Conservation (phyloP, 345 rosid species). For the Syzygium grande region DNA sequence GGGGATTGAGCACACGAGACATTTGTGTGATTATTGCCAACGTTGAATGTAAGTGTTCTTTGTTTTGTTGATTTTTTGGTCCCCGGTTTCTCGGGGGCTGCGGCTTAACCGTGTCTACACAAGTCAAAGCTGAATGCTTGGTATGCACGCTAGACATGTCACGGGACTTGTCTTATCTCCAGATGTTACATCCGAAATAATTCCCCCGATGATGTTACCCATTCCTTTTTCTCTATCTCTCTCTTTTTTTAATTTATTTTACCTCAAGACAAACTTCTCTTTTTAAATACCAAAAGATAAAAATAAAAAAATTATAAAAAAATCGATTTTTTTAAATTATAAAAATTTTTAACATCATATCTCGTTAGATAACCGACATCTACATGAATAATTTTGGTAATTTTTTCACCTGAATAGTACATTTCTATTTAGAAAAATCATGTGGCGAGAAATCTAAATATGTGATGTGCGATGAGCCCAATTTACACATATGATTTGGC, state of each 20-base stretch:
- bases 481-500: not conserved
- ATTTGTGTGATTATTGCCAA: not conserved
- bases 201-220: not conserved
- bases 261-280: too few species aligned
- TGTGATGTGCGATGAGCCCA: not conserved
- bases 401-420: too few species aligned
- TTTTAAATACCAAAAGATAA: not conserved
- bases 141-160: not conserved
- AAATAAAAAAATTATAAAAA: not conserved
- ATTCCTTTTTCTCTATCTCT: not conserved
- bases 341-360: fast-evolving
- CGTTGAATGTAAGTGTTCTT: not conserved
- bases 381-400: too few species aligned
- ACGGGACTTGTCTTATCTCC: not conserved
- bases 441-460: not conserved
- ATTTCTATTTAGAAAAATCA: too few species aligned
- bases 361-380: too few species aligned
- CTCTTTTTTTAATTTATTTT: not conserved
- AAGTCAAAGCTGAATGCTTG: not conserved
- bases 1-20: not conserved
- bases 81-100: not conserved
- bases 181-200: not conserved
- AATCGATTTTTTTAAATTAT: too few species aligned
- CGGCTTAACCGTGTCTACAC: not conserved
- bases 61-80: not conserved